Conservation (phyloP, 106 monocot genomes). For the Apostasia ramifera region DNA sequence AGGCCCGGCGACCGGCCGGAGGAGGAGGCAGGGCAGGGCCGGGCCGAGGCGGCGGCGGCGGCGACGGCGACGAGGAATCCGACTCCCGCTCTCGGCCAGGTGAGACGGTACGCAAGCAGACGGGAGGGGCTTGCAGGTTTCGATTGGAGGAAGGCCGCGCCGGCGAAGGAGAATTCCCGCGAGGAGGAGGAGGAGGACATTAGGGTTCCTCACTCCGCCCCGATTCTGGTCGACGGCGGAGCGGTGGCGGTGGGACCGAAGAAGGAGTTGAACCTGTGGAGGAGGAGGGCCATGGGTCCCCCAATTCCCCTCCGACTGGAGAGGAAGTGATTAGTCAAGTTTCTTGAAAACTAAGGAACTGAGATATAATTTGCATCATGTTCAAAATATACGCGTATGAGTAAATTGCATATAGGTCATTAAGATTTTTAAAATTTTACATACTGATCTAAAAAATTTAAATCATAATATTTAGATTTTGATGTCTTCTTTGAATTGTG, state of each 20-base stretch:
- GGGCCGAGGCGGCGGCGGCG: neutral
- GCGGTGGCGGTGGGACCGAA: slow-evolving; percentile 15
- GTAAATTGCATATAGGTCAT: too few species aligned
- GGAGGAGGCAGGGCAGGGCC: neutral
- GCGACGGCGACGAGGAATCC: neutral
- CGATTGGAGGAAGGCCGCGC: slow-evolving; percentile 27
- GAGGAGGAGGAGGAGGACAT: slow-evolving; percentile 22
- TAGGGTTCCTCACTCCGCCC: slow-evolving; percentile 27
- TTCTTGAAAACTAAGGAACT: too few species aligned
- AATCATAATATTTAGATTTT: too few species aligned
- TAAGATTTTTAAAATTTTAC: too few species aligned
- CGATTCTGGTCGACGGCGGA: slow-evolving; percentile 18
- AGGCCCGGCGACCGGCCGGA: neutral
- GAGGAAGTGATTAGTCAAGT: neutral
- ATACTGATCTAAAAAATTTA: too few species aligned
- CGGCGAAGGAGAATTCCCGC: neutral
- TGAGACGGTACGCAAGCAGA: slow-evolving; percentile 40
- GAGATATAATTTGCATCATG: too few species aligned
- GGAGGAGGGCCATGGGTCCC: slow-evolving; percentile 32
- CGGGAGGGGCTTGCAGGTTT: slow-evolving; percentile 25
- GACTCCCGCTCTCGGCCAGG: slow-evolving; percentile 17
- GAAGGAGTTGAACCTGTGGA: slow-evolving; percentile 56
- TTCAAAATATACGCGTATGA: too few species aligned
- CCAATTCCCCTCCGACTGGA: slow-evolving; percentile 20
- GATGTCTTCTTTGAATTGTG: too few species aligned